Conservation (phyloP, 2,329 filamentous ascomycete species). For the Rhexocercosporidium sp. region DNA sequence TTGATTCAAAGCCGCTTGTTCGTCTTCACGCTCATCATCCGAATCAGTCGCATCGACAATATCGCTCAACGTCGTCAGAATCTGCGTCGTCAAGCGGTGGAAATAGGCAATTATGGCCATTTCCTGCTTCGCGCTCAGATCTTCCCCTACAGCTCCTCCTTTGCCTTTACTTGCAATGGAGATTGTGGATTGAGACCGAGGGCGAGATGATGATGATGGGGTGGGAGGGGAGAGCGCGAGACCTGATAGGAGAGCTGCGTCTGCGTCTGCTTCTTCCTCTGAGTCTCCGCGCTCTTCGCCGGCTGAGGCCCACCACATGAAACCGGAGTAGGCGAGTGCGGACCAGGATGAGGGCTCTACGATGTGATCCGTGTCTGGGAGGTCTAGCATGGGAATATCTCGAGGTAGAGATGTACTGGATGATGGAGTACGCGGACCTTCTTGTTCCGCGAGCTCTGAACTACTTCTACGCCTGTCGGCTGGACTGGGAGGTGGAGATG, state of each 20-base stretch:
- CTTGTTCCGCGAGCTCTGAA: conserved; percentile 6
- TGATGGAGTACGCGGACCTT: conserved; percentile 36
- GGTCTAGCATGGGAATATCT: conserved; percentile 49
- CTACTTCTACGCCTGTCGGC: conserved; percentile 8
- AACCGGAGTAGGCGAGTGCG: conserved; percentile 77
- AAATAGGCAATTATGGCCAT: conserved; percentile 82
- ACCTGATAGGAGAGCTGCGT: conserved; percentile 61
- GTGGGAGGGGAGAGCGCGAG: conserved; percentile 46
- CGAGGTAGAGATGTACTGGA: conserved; percentile 36
- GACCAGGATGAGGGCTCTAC: conserved; percentile 72
- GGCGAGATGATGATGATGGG: conserved; percentile 24
- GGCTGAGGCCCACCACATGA: conserved; percentile 90
- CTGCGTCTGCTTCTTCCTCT: conserved; percentile 63
- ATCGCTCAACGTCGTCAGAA: conserved; percentile 66
- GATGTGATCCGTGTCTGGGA: conserved; percentile 57
- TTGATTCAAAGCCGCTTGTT: conserved; percentile 50
- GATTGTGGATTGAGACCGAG: conserved; percentile 48
- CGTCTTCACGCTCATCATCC: conserved; percentile 44
- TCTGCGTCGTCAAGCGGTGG: conserved; percentile 72
- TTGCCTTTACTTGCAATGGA: conserved; percentile 17
- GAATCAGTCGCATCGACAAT: conserved; percentile 56
- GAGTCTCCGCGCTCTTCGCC: conserved; percentile 71
- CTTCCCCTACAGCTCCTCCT: conserved; percentile 32
- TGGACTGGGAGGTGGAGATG: conserved; percentile 28
- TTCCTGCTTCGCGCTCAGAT: conserved; percentile 55